phyloP scores from a whole-genome alignment of 2,329 filamentous ascomycete genomes.

The Cadophora malorum region DNA sequence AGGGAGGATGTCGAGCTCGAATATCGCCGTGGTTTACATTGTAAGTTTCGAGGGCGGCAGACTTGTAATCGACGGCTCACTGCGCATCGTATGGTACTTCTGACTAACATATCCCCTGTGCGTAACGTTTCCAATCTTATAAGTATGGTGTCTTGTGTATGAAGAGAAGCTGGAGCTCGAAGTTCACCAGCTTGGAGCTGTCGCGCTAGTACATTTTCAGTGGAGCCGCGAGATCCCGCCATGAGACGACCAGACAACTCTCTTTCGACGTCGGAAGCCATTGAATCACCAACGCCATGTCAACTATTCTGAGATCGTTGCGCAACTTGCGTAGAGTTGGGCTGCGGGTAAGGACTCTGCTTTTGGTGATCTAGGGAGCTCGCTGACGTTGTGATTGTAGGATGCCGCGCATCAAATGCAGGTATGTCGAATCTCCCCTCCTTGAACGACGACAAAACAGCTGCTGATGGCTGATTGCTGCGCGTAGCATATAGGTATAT shows the following conservation, averaged over 20 bases:
- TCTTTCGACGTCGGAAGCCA: slow-evolving; percentile 34
- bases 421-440: slow-evolving; percentile 62
- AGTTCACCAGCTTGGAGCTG: background rate
- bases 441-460: slow-evolving; percentile 33
- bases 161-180: background rate
- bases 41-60: slow-evolving; percentile 34
- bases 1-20: slow-evolving; percentile 39
- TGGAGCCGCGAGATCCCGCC: slow-evolving; percentile 28
- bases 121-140: background rate
- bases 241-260: slow-evolving; percentile 25
- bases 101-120: slow-evolving; percentile 45
- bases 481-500: slow-evolving; percentile 44
- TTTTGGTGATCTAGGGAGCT: slow-evolving; percentile 13
- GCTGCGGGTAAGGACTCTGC: slow-evolving; percentile 70
- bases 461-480: slow-evolving; percentile 32
- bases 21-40: slow-evolving; percentile 40
- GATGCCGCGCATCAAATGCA: slow-evolving; percentile 92
- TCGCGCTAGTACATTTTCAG: slow-evolving; percentile 31
- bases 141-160: background rate
- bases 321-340: slow-evolving; percentile 88
- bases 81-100: slow-evolving; percentile 46
- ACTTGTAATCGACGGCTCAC: slow-evolving; percentile 39
- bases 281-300: slow-evolving; percentile 69
- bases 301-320: slow-evolving; percentile 85
- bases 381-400: slow-evolving; percentile 58